Evolutionary conservation across 805 yeast species (phyloP).

Genomic region (Hanseniaspora clermontiae): DNA sequence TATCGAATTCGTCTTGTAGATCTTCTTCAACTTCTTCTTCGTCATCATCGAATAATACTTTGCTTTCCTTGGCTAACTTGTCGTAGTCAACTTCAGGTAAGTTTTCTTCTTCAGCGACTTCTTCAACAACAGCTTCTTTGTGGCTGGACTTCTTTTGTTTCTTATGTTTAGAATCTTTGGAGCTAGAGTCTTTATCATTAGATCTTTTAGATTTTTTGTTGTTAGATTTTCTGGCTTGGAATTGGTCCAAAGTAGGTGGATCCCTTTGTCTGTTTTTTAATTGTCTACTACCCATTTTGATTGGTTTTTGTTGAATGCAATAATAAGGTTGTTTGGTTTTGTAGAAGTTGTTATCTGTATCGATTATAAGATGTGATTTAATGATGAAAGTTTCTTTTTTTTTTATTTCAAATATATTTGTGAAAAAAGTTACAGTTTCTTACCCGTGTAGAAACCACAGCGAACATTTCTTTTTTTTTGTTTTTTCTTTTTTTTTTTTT

Average conservation of each 20-base stretch:
- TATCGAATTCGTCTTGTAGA: constrained; percentile 41
- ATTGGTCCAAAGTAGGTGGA: constrained; percentile 82
- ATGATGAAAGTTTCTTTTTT: no score
- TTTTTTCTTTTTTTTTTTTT: not conserved
- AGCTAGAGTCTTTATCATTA: constrained; percentile 12
- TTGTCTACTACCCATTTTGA: constrained; percentile 65
- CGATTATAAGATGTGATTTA: no score
- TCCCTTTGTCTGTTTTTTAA: constrained; percentile 84
- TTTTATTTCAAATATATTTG: no score
- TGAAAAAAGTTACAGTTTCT: no score
- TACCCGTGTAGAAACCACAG: no score
- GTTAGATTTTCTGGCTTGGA: constrained; percentile 40
- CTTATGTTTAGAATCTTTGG: constrained; percentile 11
- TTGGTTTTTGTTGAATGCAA: no score
- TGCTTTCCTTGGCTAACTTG: constrained; percentile 56
- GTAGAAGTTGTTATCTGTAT: not conserved
- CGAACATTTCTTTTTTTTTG: no score
- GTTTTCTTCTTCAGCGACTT: constrained; percentile 25
- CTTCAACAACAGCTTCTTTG: constrained; percentile 16
- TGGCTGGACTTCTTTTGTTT: constrained; percentile 17
- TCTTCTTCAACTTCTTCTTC: constrained; percentile 25
- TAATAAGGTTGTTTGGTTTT: not conserved
- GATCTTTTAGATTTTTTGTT: constrained; percentile 28
- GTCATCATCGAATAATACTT: constrained; percentile 52
- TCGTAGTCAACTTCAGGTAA: constrained; percentile 57